Evolutionary conservation across 495 filamentous ascomycete genomes (phyloP), one percentile per base, ranked within the genome.

Genomic region (Patellaria atrata): DNA sequence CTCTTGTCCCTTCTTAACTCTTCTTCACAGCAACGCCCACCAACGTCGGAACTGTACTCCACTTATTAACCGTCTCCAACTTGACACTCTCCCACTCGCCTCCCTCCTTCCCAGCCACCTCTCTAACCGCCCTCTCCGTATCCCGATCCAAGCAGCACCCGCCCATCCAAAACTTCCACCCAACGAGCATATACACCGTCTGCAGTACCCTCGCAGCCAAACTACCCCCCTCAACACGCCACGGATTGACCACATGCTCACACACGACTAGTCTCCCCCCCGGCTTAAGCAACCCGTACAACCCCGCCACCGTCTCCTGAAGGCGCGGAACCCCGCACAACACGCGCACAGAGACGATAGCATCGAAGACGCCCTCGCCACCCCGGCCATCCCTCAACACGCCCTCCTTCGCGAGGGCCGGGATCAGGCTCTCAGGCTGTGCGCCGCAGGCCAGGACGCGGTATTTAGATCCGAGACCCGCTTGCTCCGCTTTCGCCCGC

Each of bases 261-360:
- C 46, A 56, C 5, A 63, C 47, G 15, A 63, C 30, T 47, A 62
- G 45, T 24, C 51, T 27, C 0, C 60, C 60, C 4, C 60, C 58
- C 1, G 60, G 60, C 38, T 60, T 61, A 30, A 63, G 29, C 12
- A 55, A 35, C 4, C 19, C 22, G 30, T 61, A 61, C 21, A 63
- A 38, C 0, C 32, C 40, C 12, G 41, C 33, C 4, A 56, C 28
- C 10, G 54, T 55, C 30, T 45, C 44, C 16, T 51, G 38, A 8
- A 38, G 47, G 11, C 43, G 24, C 6, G 56, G 51, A 4, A 63
- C 43, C 2, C 54, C 51, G 32, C 60, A 63, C 5, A 63, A 40
- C 6, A 59, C 58, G 11, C 55, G 40, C 2, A 59, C 10, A 20
- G 54, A 60, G 32, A 58, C 33, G 22, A 63, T 54, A 5, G 49